Base-by-base conservation (phyloP, 1,139 yeast species). In the Candida albicans region DNA sequence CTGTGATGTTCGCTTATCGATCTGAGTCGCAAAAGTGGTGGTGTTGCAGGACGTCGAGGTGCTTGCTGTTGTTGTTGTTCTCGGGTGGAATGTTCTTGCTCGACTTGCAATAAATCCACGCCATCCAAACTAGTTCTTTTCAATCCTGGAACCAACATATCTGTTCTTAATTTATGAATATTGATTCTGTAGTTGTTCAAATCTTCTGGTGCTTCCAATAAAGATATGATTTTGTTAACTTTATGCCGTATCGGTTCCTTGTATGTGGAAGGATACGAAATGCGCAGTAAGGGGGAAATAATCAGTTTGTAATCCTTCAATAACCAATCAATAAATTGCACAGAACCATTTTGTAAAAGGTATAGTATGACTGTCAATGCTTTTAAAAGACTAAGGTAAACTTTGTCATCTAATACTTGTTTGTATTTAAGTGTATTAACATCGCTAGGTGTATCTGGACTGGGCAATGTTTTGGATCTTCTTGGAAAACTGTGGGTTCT, bases 271-370 rank as follows among this genome's bases (percentile, higher is more conserved):
- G 52, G 52, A 29, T 37, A 48, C 1, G 42, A 29, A 8, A 46
- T 37, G 14, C 35, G 35, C 11, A 39, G 33, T 26, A 48, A 41
- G 15, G 52, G 52, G 9, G 40, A 41, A 8, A 48, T 33, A 10
- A 41, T 10, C 1, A 13, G 24, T 13, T 28, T 37, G 29, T 36
- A 40, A n/a, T 42, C 41, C 3, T 15, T 30, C n/a, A 49, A 49
- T 12, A 64, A 47, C 74, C 74, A 70, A 6, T 50, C 39, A 12
- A 67, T 56, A 50, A 70, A 71, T 28, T 53, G 61, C 5, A 49
- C 55, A 7, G 74, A 65, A 1, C 77, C 77, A 36, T 70, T 64
- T 47, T 72, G 77, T 14, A 72, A 46, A 13, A 70, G 47, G 44
- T 67, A 70, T 30, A 65, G 54, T 12, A 70, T 55, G 5, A 72